A percentile compares a stretch with the other conserved stretches of the same genome.
Evolutionary conservation across 352 stramenopile genomes (phyloP).

Genomic region (Phytopythium chamaehyphon): DNA sequence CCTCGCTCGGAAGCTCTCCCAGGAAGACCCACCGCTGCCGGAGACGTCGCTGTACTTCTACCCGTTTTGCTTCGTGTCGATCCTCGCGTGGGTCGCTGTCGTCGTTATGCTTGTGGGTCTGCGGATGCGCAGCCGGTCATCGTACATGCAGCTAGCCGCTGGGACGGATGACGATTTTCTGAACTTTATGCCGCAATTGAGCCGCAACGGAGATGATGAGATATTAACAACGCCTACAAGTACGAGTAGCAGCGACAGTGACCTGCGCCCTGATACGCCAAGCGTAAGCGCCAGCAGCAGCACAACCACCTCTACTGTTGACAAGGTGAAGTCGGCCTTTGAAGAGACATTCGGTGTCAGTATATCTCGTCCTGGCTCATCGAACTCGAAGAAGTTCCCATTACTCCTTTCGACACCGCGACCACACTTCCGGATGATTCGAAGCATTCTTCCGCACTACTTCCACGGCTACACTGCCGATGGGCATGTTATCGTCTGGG

Average conservation of each 20-base stretch:
- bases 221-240: slow-evolving; percentile 11
- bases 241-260: slow-evolving; percentile 24
- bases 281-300: slow-evolving; percentile 3
- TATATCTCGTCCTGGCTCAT: slow-evolving; percentile 26
- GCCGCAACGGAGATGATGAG: slow-evolving; percentile 21
- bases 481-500: slow-evolving; percentile 70
- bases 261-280: slow-evolving; percentile 3
- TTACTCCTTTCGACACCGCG: slow-evolving; percentile 41
- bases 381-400: slow-evolving; percentile 15
- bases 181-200: slow-evolving; percentile 40
- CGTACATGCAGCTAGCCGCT: slow-evolving; percentile 58
- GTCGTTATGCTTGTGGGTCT: slow-evolving; percentile 65
- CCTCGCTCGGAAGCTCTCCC: slow-evolving; percentile 44
- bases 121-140: slow-evolving; percentile 50
- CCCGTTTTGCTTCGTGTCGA: slow-evolving; percentile 69
- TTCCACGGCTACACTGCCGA: slow-evolving; percentile 71
- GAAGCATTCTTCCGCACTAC: slow-evolving; percentile 66
- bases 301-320: slow-evolving; percentile 30
- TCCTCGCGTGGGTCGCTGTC: slow-evolving; percentile 62
- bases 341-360: slow-evolving; percentile 65
- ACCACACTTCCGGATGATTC: slow-evolving; percentile 71
- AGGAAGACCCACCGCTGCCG: slow-evolving; percentile 24
- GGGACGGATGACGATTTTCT: slow-evolving; percentile 46
- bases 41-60: slow-evolving; percentile 73
- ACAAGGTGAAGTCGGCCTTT: slow-evolving; percentile 62